Conservation (phyloP, 1,284 basidiomycete species). For the Pyrrhoderma lamaoense region DNA sequence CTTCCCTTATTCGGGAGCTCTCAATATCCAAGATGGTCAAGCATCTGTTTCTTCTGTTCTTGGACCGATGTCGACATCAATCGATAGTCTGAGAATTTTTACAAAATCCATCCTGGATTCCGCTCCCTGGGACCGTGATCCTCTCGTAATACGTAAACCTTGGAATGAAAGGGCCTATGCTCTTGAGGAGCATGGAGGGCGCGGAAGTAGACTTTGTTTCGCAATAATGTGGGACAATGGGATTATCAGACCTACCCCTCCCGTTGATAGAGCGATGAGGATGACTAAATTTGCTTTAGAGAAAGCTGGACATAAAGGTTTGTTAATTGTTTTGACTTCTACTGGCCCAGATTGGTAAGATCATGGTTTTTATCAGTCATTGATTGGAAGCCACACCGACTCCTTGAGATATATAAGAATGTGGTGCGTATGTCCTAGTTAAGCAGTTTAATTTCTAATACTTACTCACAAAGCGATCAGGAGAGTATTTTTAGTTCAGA, state of each 20-base stretch:
- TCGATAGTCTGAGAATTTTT: slow-evolving; percentile 42
- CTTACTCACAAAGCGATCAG: slow-evolving; percentile 22
- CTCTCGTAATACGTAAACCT: slow-evolving; percentile 39
- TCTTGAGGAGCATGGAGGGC: slow-evolving; percentile 38
- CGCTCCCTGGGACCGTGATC: slow-evolving; percentile 47
- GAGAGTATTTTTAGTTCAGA: slow-evolving; percentile 39
- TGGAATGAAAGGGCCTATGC: slow-evolving; percentile 39
- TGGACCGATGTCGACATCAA: slow-evolving; percentile 44
- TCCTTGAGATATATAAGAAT: slow-evolving; percentile 42
- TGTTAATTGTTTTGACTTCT: background rate
- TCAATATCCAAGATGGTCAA: slow-evolving; percentile 43
- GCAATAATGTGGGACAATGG: slow-evolving; percentile 43
- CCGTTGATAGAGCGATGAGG: slow-evolving; percentile 41
- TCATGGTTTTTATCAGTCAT: slow-evolving; percentile 30
- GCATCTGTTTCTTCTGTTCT: slow-evolving; percentile 47
- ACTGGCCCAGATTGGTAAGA: background rate
- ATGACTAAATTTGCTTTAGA: slow-evolving; percentile 39
- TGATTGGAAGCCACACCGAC: slow-evolving; percentile 45
- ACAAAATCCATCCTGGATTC: slow-evolving; percentile 38
- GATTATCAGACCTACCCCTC: slow-evolving; percentile 42
- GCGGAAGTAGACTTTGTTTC: slow-evolving; percentile 37
- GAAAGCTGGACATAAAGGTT: slow-evolving; percentile 42
- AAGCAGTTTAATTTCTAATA: background rate
- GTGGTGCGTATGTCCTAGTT: slow-evolving; percentile 29
- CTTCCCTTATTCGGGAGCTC: slow-evolving; percentile 42